Percentiles rank a stretch among this genome's conserved stretches.
Evolutionary conservation across 2,329 filamentous ascomycete species (phyloP).

Genomic region (Ophiocordyceps camponoti-leonardi): DNA sequence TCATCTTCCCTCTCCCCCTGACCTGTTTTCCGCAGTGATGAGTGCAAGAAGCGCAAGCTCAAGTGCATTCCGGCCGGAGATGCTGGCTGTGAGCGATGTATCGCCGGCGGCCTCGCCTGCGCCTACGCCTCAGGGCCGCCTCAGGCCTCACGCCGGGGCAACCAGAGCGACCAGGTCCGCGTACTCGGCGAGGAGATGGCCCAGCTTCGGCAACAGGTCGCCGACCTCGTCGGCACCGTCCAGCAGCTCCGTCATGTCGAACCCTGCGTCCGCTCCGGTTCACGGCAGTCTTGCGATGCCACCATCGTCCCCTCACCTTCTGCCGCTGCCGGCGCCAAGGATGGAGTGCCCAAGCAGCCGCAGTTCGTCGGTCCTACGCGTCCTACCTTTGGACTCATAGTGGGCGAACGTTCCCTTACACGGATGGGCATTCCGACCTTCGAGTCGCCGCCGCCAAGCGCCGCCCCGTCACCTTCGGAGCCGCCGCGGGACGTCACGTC

Average conservation of each 20-base stretch:
- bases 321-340: slow-evolving; percentile 2
- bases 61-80: slow-evolving; percentile 17
- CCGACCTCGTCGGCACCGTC: slow-evolving; percentile 10
- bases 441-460: slow-evolving; percentile 10
- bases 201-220: slow-evolving; percentile 13
- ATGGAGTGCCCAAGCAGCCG: slow-evolving; percentile 12
- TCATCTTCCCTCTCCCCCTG: not conserved
- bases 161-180: slow-evolving; percentile 7
- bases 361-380: slow-evolving; percentile 20
- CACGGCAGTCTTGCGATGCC: slow-evolving; percentile 3
- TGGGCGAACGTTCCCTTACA: slow-evolving; percentile 17
- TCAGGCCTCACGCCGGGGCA: slow-evolving; percentile 7
- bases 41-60: slow-evolving; percentile 23
- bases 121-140: slow-evolving; percentile 8
- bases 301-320: slow-evolving; percentile 6
- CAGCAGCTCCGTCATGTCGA: slow-evolving; percentile 10
- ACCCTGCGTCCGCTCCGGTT: slow-evolving; percentile 2
- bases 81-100: slow-evolving; percentile 13
- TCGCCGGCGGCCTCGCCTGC: slow-evolving; percentile 10
- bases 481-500: slow-evolving; percentile 1
- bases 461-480: slow-evolving; percentile 7
- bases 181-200: slow-evolving; percentile 11
- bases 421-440: slow-evolving; percentile 16
- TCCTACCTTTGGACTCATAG: slow-evolving; percentile 16
- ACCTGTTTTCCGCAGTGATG: slow-evolving; percentile 10